A percentile compares a stretch with the other conserved stretches of the same genome.
These are phyloP conservation scores for Stachybotrys chlorohalonatus DNA, from an alignment of 2,329 filamentous ascomycete genomes.

Conservation along the genomic window DNA sequence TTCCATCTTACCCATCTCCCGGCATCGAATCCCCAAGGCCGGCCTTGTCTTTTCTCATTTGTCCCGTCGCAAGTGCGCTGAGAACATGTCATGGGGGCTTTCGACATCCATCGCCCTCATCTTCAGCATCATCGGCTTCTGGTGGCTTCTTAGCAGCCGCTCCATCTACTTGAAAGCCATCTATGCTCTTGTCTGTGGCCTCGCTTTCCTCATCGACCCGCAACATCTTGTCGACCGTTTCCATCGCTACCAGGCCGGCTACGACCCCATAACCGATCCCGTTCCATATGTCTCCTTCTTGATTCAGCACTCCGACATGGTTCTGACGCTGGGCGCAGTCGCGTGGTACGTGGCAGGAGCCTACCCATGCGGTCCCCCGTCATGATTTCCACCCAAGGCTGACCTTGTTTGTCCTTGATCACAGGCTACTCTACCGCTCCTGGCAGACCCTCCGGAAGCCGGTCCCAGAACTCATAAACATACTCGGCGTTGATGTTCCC, in stretches of 20 bases:
- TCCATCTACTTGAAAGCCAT: constrained; percentile 20
- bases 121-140: constrained; percentile 27
- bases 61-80: constrained; percentile 17
- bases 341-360: constrained; percentile 35
- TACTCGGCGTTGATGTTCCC: constrained; percentile 90
- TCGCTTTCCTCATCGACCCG: constrained; percentile 23
- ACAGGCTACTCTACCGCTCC: constrained; percentile 74
- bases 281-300: constrained; percentile 35
- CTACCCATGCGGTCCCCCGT: background rate
- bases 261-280: constrained; percentile 27
- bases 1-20: constrained; percentile 16
- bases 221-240: constrained; percentile 18
- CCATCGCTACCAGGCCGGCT: constrained; percentile 11
- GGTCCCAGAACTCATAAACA: constrained; percentile 80
- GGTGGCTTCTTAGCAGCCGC: constrained; percentile 25
- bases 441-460: constrained; percentile 86
- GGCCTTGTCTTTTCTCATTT: constrained; percentile 6
- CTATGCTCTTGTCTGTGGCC: constrained; percentile 19
- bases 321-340: constrained; percentile 42
- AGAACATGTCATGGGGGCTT: constrained; percentile 36
- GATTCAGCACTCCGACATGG: constrained; percentile 43
- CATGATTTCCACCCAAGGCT: constrained; percentile 7
- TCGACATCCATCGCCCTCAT: constrained; percentile 29
- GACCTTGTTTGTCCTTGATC: constrained; percentile 1
- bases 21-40: constrained; percentile 12